Conservation (phyloP, 345 rosid species). For the Citrus mangshanensis region DNA sequence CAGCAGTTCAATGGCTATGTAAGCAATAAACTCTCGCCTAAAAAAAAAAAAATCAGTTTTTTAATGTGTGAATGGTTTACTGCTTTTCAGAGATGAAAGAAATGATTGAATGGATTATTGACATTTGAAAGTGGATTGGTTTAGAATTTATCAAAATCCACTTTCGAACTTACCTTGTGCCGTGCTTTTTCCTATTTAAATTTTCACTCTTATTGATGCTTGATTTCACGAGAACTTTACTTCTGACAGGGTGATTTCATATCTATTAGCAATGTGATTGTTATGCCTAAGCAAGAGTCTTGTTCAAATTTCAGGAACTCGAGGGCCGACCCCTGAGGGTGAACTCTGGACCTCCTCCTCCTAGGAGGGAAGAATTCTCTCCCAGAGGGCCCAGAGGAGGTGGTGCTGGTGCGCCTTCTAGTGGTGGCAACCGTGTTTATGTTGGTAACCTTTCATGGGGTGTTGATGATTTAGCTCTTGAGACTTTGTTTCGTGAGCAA, state of each 20-base stretch:
- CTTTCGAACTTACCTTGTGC: neutral
- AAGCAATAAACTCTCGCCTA: slow-evolving; percentile 22
- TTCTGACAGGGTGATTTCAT: neutral
- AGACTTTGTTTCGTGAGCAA: slow-evolving; percentile 76
- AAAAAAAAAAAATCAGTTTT: no score
- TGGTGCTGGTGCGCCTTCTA: neutral
- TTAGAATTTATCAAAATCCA: neutral
- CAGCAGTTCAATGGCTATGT: slow-evolving; percentile 93
- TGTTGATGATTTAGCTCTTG: slow-evolving; percentile 83
- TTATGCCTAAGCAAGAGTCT: slow-evolving; percentile 4
- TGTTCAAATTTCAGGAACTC: slow-evolving; percentile 54
- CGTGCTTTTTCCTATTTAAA: neutral
- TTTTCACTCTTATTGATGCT: neutral
- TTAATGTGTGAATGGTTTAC: neutral
- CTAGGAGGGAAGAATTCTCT: slow-evolving; percentile 50
- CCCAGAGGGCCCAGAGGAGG: slow-evolving; percentile 39
- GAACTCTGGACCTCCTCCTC: slow-evolving; percentile 80
- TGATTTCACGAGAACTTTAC: neutral
- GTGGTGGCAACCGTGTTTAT: slow-evolving; percentile 47
- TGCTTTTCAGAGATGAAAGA: neutral
- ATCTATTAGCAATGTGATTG: neutral
- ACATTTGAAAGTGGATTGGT: neutral
- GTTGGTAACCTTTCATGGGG: slow-evolving; percentile 97
- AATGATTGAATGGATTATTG: neutral
- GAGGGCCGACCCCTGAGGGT: slow-evolving; percentile 92